Evolutionary conservation across 768 basidiomycete genomes (phyloP).

Genomic region (Phaeolepiota aurea): DNA sequence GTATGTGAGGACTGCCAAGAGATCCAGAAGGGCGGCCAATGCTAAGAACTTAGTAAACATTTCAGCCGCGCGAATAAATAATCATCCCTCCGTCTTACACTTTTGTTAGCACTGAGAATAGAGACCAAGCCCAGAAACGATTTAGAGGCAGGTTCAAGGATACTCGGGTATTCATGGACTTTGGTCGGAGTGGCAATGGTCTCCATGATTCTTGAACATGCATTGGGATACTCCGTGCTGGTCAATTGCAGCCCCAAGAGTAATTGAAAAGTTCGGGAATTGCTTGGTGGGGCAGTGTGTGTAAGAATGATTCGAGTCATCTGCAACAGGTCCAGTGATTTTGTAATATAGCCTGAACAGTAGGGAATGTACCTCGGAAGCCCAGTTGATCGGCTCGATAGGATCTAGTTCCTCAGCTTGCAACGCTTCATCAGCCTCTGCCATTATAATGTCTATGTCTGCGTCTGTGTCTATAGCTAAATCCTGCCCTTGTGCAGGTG

Average conservation of each 20-base stretch:
- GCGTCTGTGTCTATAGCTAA: constrained; percentile 8
- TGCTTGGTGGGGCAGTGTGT: constrained; percentile 33
- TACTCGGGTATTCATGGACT: constrained; percentile 22
- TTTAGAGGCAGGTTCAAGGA: constrained; percentile 20
- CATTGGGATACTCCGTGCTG: constrained; percentile 25
- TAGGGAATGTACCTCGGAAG: constrained; percentile 35
- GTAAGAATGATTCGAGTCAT: constrained; percentile 53
- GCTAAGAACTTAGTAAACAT: constrained; percentile 22
- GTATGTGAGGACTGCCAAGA: constrained; percentile 38
- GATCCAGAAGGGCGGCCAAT: constrained; percentile 44
- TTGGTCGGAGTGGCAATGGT: constrained; percentile 29
- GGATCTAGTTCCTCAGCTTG: constrained; percentile 21
- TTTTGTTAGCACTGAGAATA: constrained; percentile 23
- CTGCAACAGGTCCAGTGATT: constrained; percentile 22
- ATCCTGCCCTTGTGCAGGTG: background rate
- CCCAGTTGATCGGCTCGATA: constrained; percentile 41
- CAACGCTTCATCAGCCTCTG: constrained; percentile 19
- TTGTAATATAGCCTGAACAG: constrained; percentile 1
- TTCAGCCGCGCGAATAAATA: constrained; percentile 1
- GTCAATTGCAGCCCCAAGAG: constrained; percentile 30
- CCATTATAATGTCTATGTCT: constrained; percentile 26
- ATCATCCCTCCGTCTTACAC: constrained; percentile 25
- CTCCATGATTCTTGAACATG: constrained; percentile 36
- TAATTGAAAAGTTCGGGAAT: constrained; percentile 41
- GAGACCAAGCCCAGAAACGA: constrained; percentile 32